Evolutionary conservation across 768 basidiomycete genomes (phyloP), one percentile per base, ranked within the genome.

Genomic region (Amanita polypyramis): DNA sequence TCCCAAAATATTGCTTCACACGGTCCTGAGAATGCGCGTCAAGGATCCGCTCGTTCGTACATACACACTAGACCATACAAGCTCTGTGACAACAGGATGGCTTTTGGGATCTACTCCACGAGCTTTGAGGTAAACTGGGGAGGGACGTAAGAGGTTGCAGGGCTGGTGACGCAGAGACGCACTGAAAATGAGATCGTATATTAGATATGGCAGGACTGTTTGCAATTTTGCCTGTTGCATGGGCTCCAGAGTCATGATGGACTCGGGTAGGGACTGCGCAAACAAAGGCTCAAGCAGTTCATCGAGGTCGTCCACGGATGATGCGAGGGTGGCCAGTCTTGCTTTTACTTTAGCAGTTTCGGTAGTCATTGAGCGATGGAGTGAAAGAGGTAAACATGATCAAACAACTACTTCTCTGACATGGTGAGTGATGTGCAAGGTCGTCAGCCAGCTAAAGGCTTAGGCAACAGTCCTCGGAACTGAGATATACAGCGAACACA

Each of bases 401-500:
- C 55, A 41, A 49, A 49, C 62, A 68, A 68, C 58, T 39, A 2
- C 52, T 51, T 53, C 60, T 67, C 65, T 37, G 54, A 54, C 57
- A 73, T 73, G 70, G 70, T 70, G 56, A 55, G 70, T 66, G 65
- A 68, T 60, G 50, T 55, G 34, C 11, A 36, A 32, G 29, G 23
- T 44, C 37, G 15, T 44, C 37, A 14, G 30, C 46, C 32, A 34
- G 46, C 20, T 15, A 42, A 56, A 30, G 52, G 43, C 34, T 53
- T 30, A 43, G 53, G 27, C 40, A 47, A 49, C 57, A 90, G 87
- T 86, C 87, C 43, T 93, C 89, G 34, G 94, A 98, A 65, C 73
- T 96, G 4, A 75, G 94, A 57, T 96, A 97, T 61, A 97, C 94
- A 0, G 92, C 91, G 12, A 98, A 95, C 62, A 94, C 94, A 10